These are phyloP conservation scores for Verticillium nubilum DNA, from an alignment of 2,329 filamentous ascomycete genomes.

Conservation along the genomic window DNA sequence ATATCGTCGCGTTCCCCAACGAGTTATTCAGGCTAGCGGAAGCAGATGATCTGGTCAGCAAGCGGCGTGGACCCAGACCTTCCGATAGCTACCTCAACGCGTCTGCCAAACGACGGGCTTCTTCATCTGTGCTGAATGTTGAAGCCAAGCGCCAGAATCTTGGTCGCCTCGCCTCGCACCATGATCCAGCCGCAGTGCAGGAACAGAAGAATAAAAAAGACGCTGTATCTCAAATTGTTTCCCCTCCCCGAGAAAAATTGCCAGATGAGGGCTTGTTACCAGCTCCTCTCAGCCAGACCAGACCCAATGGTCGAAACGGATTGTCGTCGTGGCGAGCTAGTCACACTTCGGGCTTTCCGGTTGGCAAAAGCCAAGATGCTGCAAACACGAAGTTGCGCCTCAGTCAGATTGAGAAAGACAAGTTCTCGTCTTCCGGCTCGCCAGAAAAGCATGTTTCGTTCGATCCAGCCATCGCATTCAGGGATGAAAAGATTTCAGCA, in stretches of 20 bases:
- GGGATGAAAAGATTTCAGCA: slow-evolving; percentile 1
- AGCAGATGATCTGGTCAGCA: slow-evolving; percentile 31
- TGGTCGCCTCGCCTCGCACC: not conserved
- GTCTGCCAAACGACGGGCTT: not conserved
- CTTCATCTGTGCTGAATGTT: not conserved
- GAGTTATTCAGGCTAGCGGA: slow-evolving; percentile 34
- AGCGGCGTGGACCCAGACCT: slow-evolving; percentile 3
- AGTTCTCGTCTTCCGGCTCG: not conserved
- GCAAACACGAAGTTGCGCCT: slow-evolving; percentile 56
- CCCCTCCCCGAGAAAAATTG: not conserved
- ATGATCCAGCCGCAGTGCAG: not conserved
- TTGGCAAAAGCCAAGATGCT: slow-evolving; percentile 72
- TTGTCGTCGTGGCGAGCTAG: slow-evolving; percentile 3
- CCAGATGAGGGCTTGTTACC: not conserved
- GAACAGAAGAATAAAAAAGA: no score
- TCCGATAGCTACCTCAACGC: not conserved
- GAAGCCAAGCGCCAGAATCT: not conserved
- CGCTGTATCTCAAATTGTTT: not conserved
- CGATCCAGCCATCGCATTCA: slow-evolving; percentile 11
- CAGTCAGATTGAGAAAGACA: slow-evolving; percentile 44
- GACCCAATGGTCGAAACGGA: slow-evolving; percentile 7
- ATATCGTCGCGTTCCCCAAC: slow-evolving; percentile 29
- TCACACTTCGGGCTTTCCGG: slow-evolving; percentile 55
- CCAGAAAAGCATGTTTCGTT: slow-evolving; percentile 28
- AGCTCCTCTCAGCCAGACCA: not conserved